A percentile compares a stretch with the other conserved stretches of the same genome.
Evolutionary conservation across 768 basidiomycete genomes (phyloP).

Genomic region (Tylopilus sp.): DNA sequence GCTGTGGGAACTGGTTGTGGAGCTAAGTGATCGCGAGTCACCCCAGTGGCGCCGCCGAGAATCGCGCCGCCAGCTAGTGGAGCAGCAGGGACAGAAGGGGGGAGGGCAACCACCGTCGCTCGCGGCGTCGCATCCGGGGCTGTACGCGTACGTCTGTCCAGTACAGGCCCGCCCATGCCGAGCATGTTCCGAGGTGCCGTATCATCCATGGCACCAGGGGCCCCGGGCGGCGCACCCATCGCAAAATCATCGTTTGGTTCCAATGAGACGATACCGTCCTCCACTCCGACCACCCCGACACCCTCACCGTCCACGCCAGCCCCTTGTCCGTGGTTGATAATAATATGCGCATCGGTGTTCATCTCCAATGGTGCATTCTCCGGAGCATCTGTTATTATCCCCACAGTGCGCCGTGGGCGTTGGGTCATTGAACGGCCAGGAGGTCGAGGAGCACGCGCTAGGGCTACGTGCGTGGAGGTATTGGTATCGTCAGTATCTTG

Average conservation of each 20-base stretch:
- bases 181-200: conserved; percentile 26
- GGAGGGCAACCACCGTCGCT: conserved; percentile 56
- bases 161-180: conserved; percentile 23
- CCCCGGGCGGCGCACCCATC: conserved; percentile 87
- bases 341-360: conserved; percentile 48
- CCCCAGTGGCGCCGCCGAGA: conserved; percentile 12
- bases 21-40: conserved; percentile 17
- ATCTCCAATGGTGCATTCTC: conserved; percentile 36
- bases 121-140: conserved; percentile 63
- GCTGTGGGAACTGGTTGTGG: conserved; percentile 12
- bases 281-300: conserved; percentile 49
- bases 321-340: conserved; percentile 47
- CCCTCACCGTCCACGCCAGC: conserved; percentile 38
- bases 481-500: conserved; percentile 33
- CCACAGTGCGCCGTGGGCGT: conserved; percentile 41
- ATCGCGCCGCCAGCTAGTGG: conserved; percentile 11
- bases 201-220: conserved; percentile 74
- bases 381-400: conserved; percentile 43
- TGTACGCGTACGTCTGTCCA: conserved; percentile 35
- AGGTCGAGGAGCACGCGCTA: conserved; percentile 28
- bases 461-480: conserved; percentile 26
- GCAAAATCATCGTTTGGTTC: conserved; percentile 86
- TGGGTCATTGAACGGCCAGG: conserved; percentile 33
- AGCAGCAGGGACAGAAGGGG: conserved; percentile 27
- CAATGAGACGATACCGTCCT: conserved; percentile 72